Base-by-base conservation (phyloP, 257 asterid species). In the Orobanche coerulescens region DNA sequence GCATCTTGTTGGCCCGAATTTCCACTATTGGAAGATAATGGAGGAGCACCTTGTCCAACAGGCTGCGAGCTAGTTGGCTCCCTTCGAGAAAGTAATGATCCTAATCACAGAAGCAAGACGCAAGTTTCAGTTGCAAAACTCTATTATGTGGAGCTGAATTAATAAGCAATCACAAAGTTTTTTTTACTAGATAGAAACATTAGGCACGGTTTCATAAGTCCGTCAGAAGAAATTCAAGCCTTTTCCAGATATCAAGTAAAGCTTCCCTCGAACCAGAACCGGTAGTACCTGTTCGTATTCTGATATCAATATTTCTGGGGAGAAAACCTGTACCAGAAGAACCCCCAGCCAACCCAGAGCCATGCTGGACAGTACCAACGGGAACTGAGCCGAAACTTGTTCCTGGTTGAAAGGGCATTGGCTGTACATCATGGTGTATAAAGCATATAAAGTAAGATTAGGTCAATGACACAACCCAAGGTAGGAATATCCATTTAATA, bases 261-360 rank as follows among this genome's bases (percentile, higher is more conserved):
- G 7, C 36, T 2, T 30, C 36, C 36, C 36, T 7, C 36, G 7
- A 30, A 3, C 36, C 3, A 30, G 36, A 30, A 30, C 19, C 24
- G 42, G 55, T 33, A 51, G 61, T 64, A 91, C 98, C 98, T 86
- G 96, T 77, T 71, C 95, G 80, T 76, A 92, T 86, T 81, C 98
- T 84, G 81, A 92, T 86, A 76, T 92, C 98, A 65, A 88, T 88
- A 73, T 86, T 92, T 75, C 98, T 82, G 42, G 97, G 97, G 58
- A 74, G 65, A 68, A 70, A 84, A 30, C 90, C 86, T 4, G 92
- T 49, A 69, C 81, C 81, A 73, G 73, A 71, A 66, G 94, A 73
- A 69, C 76, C 79, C 46, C 79, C 85, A 64, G 82, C 68, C 53
- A 72, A 49, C 66, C 89, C 92, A 66, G 84, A 63, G 55, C 73